Percentiles rank a stretch among this genome's conserved stretches.
These are phyloP conservation scores for Mucor indicus DNA, from an alignment of 371 early-diverging fungal genomes.

Conservation along the genomic window DNA sequence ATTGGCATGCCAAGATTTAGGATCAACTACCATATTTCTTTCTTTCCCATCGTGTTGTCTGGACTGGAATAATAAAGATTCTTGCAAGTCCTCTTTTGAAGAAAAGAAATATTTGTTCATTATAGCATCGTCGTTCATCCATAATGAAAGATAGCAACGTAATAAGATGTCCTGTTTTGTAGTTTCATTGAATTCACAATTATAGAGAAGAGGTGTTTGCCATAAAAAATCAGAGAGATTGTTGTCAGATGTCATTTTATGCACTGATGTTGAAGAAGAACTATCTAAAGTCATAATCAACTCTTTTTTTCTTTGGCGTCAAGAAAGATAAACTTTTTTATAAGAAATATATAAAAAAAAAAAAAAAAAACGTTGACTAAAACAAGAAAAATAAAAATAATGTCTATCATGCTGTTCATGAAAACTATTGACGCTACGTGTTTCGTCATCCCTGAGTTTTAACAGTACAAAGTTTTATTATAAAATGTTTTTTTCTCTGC, in stretches of 20 bases:
- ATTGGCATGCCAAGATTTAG: slow-evolving; percentile 36
- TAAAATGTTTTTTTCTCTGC: too few species aligned
- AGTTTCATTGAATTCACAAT: slow-evolving; percentile 43
- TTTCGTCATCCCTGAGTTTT: too few species aligned
- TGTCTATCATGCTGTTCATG: too few species aligned
- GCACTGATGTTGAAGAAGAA: slow-evolving; percentile 1
- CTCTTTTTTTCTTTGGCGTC: background rate
- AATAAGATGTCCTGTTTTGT: slow-evolving; percentile 47
- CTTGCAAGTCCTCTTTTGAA: slow-evolving; percentile 36
- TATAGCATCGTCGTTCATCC: slow-evolving; percentile 45
- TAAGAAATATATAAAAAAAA: background rate
- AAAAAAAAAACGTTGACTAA: too few species aligned
- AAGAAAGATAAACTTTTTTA: slow-evolving; percentile 1
- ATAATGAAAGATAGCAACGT: slow-evolving; percentile 49
- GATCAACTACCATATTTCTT: slow-evolving; percentile 15
- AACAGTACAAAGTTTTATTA: too few species aligned
- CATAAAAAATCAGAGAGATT: slow-evolving; percentile 37
- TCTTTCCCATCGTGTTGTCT: slow-evolving; percentile 27
- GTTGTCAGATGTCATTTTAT: slow-evolving; percentile 2
- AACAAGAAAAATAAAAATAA: too few species aligned
- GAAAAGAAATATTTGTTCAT: slow-evolving; percentile 49
- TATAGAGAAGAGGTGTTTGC: slow-evolving; percentile 43
- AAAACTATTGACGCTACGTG: too few species aligned
- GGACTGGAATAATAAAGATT: slow-evolving; percentile 29
- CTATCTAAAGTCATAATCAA: slow-evolving; percentile 5